Base-by-base conservation (phyloP, 306 rosid species). In the Fragaria nilgerrensis region DNA sequence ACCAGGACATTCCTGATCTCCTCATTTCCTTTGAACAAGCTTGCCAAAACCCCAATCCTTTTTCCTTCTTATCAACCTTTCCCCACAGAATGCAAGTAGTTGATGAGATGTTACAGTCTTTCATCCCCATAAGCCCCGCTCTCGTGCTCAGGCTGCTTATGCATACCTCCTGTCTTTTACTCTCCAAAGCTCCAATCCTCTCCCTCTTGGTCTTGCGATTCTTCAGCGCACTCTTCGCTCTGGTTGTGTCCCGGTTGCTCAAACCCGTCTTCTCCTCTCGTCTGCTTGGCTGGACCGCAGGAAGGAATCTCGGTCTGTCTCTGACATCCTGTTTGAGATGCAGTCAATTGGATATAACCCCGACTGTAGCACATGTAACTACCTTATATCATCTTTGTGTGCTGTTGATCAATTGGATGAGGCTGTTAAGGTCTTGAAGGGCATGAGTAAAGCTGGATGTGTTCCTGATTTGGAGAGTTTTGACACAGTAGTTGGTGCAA, bases 21-120 rank as follows among this genome's bases (percentile, higher is more conserved):
- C 77, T 94, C 77, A 67, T 59, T 68, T 80, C 81, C 1, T 56
- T 86, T 41, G 80, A 11, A 13, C 88, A 78, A 77, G 74, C 87
- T 39, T 72, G 84, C 83, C 85, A 77, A 78, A 86, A 69, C 77
- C 88, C 88, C 23, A 94, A 87, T 82, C 96, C 97, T 75, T 90
- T 94, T 70, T 85, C 89, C 4, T 88, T 88, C 82, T 86, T 92
- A 65, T 88, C 94, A 27, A 79, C 83, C 67, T 83, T 83, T 82
- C 82, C 97, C 37, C 79, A 29, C 45, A 89, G 87, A 78, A 79
- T 79, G 13, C 86, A 85, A 70, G 76, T 86, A 36, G 80, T 92
- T 80, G 98, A 94, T 88, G 87, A 86, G 79, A 89, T 93, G 53
- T 75, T 91, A 82, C 97, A 88, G 80, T 88, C 94, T 65, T 87